Evolutionary conservation across 768 basidiomycete genomes (phyloP), one percentile per base, ranked within the genome.

Genomic region (Mycena chlorophos): DNA sequence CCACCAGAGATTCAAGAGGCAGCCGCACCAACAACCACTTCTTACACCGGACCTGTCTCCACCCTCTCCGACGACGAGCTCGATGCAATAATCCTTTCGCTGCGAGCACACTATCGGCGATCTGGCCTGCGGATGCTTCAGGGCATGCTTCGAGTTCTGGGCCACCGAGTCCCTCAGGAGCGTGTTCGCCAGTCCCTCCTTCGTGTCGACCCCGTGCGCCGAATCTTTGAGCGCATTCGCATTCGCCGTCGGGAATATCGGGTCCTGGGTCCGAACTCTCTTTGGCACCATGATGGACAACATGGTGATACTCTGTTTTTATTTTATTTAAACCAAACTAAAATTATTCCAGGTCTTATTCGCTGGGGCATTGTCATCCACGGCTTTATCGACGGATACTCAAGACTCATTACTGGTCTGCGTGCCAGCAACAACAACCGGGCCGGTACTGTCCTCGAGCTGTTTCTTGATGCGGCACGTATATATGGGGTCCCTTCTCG

Each of bases 201-300:
- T 3, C 59, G 59, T 6, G 49, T 62, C 28, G 51, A 58, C 45
- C 57, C 57, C 23, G 57, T 60, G n/a, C 55, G 53, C 28, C 51
- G 51, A 10, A 47, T 52, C 10, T 63, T 60, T 31, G 46, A 52
- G 40, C 43, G 62, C 17, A 56, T 53, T 17, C 27, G 23, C 17
- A 60, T 62, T 23, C 52, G 54, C 19, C 58, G 66, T 6, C 49
- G 65, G 0, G 50, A 59, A 10, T 71, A 71, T 47, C 43, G 38
- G 28, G 69, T 70, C 26, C 56, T 66, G 23, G 69, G 66, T 12
- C 63, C 66, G 16, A 72, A 72, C 57, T 66, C 66, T 1, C 61
- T 72, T 1, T 72, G 70, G 70, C 70, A 73, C 52, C 68, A 72
- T 61, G 69, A 74, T 61, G 69, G 73, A 0, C 72, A 74, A 42